A percentile compares a stretch with the other conserved stretches of the same genome.
Evolutionary conservation across 1,284 basidiomycete species (phyloP).

Genomic region (Irpex sp.): DNA sequence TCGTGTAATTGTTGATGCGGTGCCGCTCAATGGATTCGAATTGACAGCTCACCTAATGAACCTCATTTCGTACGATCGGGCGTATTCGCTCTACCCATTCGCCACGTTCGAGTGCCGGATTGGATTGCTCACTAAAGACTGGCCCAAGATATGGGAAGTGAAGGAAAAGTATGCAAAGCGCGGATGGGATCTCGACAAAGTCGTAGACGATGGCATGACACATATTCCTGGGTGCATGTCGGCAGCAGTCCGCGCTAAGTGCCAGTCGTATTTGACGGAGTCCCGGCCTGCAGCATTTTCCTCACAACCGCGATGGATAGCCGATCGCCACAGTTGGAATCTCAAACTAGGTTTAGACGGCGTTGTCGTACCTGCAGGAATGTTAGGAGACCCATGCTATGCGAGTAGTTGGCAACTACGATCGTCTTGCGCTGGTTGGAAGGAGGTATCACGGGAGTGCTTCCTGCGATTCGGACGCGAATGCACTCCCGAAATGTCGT

Average conservation of each 20-base stretch:
- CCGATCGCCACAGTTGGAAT: background rate
- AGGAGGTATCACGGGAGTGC: background rate
- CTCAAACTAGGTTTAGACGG: background rate
- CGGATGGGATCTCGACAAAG: background rate
- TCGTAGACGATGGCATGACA: background rate
- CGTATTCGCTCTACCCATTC: slow-evolving; percentile 26
- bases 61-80: slow-evolving; percentile 21
- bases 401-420: background rate
- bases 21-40: slow-evolving; percentile 26
- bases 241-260: background rate
- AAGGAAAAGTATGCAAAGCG: background rate
- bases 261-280: too few species aligned
- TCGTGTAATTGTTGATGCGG: background rate
- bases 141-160: background rate
- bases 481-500: background rate
- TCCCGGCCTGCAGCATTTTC: background rate
- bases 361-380: background rate
- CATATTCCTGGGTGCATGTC: background rate
- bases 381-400: background rate
- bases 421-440: background rate
- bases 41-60: slow-evolving; percentile 25
- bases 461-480: background rate
- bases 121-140: background rate
- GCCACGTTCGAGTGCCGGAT: slow-evolving; percentile 25
- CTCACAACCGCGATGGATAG: too few species aligned